phyloP scores from a whole-genome alignment of 2,329 filamentous ascomycete genomes.

The Colletotrichum sojae region DNA sequence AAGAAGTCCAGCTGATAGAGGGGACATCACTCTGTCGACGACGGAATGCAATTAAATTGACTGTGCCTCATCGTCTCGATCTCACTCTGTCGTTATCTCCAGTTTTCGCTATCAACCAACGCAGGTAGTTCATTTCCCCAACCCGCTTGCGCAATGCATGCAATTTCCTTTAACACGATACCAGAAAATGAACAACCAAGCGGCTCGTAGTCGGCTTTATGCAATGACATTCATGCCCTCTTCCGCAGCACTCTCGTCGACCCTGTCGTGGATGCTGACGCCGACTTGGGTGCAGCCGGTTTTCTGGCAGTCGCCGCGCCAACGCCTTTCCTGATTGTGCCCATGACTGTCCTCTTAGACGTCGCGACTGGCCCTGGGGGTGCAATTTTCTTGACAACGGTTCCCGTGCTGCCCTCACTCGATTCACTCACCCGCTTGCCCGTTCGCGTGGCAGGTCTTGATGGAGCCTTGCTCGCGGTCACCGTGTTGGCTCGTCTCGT shows the following conservation, averaged over 20 bases:
- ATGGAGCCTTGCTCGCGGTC: conserved; percentile 50
- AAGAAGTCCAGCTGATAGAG: conserved; percentile 65
- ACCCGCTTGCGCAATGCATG: conserved; percentile 15
- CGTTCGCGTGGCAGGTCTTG: conserved; percentile 61
- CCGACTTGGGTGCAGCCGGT: conserved; percentile 58
- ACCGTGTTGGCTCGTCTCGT: conserved; percentile 53
- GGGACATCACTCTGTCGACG: conserved; percentile 39
- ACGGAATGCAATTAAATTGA: conserved; percentile 29
- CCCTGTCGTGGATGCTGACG: conserved; percentile 58
- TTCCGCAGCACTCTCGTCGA: conserved; percentile 70
- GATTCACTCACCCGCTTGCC: conserved; percentile 71
- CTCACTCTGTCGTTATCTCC: conserved; percentile 32
- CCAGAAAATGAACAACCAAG: neutral
- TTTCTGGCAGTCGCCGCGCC: conserved; percentile 65
- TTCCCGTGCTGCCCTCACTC: conserved; percentile 75
- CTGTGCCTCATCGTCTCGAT: conserved; percentile 25
- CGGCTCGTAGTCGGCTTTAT: neutral
- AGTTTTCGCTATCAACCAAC: conserved; percentile 7
- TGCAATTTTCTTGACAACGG: conserved; percentile 71
- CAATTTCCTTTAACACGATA: neutral
- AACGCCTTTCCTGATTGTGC: conserved; percentile 67
- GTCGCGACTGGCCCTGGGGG: conserved; percentile 53
- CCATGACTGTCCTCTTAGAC: conserved; percentile 67
- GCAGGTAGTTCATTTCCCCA: neutral
- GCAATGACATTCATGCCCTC: conserved; percentile 53